Conservation (phyloP, 805 yeast species). For the Barnettozyma botsteinii region DNA sequence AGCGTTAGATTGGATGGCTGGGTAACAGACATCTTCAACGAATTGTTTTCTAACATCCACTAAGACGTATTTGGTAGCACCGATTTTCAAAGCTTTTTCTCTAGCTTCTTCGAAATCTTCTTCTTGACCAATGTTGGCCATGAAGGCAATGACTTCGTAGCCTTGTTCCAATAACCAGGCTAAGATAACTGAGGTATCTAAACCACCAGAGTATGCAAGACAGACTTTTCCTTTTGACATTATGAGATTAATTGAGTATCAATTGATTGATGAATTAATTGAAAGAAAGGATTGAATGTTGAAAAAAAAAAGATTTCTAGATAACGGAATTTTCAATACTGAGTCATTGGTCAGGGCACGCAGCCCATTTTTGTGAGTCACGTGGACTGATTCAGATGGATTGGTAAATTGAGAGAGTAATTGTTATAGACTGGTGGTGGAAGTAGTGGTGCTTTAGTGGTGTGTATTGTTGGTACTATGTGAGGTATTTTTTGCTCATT, state of each 20-base stretch:
- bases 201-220: slow-evolving; percentile 98
- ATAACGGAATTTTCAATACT: too few relatives aligned
- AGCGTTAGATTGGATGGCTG: slow-evolving; percentile 97
- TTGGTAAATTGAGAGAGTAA: too few relatives aligned
- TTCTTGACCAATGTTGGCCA: slow-evolving; percentile 99
- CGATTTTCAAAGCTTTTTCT: slow-evolving; percentile 91
- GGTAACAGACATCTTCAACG: slow-evolving; percentile 84
- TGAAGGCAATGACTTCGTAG: slow-evolving; percentile 95
- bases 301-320: not conserved
- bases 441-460: too few relatives aligned
- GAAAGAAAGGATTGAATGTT: not conserved
- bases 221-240: slow-evolving; percentile 99
- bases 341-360: too few relatives aligned
- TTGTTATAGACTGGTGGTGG: too few relatives aligned
- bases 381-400: too few relatives aligned
- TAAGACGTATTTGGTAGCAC: slow-evolving; percentile 92
- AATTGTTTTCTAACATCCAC: slow-evolving; percentile 95
- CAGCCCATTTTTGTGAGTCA: too few relatives aligned
- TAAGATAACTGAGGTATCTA: slow-evolving; percentile 94
- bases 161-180: slow-evolving; percentile 99
- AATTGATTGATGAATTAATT: not conserved
- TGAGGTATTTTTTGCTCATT: too few relatives aligned
- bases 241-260: slow-evolving; percentile 6
- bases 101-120: slow-evolving; percentile 98
- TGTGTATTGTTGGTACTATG: too few relatives aligned